Percentiles rank a stretch among this genome's conserved stretches.
Evolutionary conservation across 108 stramenopile genomes (phyloP).

Genomic region (Fragilaria crotonensis): DNA sequence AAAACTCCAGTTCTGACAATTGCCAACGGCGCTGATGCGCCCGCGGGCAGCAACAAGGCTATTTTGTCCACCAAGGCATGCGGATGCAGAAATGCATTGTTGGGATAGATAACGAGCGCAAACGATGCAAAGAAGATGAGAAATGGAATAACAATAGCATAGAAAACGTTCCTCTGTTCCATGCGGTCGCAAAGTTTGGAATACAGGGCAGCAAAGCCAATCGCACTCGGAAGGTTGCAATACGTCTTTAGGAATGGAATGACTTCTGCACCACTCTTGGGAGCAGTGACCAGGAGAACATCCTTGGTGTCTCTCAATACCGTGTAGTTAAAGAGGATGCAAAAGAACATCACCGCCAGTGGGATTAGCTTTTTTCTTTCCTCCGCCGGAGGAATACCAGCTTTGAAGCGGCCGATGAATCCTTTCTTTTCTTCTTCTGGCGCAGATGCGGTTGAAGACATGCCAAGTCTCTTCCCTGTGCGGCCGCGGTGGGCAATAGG

Average conservation of each 20-base stretch:
- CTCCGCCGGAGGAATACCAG: constrained; percentile 54
- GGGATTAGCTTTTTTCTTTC: constrained; percentile 92
- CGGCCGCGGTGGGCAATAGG: background rate
- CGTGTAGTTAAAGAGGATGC: constrained; percentile 97
- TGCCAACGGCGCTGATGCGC: constrained; percentile 72
- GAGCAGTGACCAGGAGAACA: constrained; percentile 85
- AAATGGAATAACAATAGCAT: constrained; percentile 83
- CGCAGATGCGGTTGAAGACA: background rate
- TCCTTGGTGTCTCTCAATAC: constrained; percentile 96
- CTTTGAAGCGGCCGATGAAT: constrained; percentile 38
- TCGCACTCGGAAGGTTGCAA: constrained; percentile 85
- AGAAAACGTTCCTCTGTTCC: constrained; percentile 88
- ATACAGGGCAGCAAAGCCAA: constrained; percentile 88
- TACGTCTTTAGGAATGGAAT: constrained; percentile 98
- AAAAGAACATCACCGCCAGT: constrained; percentile 93
- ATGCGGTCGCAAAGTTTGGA: constrained; percentile 75
- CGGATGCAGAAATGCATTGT: constrained; percentile 75
- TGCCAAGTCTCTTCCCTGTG: background rate
- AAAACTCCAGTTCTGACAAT: constrained; percentile 93
- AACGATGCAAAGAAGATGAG: constrained; percentile 87
- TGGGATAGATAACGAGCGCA: constrained; percentile 86
- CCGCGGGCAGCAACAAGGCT: constrained; percentile 51
- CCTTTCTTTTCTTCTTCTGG: constrained; percentile 12
- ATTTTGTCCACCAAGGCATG: constrained; percentile 80
- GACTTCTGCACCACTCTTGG: constrained; percentile 87